A percentile compares a stretch with the other conserved stretches of the same genome.
Conservation (phyloP, 2,329 filamentous ascomycete genomes). For the Blastomyces silverae region DNA sequence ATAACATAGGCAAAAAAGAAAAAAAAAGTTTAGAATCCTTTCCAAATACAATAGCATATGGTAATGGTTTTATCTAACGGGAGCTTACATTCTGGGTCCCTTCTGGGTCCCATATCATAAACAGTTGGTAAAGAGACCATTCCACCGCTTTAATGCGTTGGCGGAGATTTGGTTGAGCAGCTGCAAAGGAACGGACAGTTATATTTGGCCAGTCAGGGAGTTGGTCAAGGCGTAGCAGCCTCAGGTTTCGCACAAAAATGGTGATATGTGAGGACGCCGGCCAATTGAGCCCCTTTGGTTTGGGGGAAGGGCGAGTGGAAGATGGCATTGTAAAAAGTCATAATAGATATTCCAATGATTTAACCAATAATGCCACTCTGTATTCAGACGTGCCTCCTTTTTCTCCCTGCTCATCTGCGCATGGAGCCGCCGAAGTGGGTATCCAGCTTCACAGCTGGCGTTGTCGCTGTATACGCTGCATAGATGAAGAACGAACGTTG, state of each 20-base stretch:
- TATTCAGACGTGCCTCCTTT: background rate
- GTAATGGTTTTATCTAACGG: background rate
- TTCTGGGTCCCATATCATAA: constrained; percentile 71
- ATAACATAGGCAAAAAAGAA: constrained; percentile 13
- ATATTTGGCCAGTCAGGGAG: constrained; percentile 75
- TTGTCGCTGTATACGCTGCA: background rate
- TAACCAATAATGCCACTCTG: constrained; percentile 1
- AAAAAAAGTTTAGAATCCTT: constrained; percentile 2
- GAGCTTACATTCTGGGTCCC: constrained; percentile 62
- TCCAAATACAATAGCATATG: background rate
- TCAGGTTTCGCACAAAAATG: constrained; percentile 75
- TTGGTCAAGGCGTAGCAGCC: constrained; percentile 71
- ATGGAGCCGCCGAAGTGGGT: background rate
- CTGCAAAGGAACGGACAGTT: constrained; percentile 61
- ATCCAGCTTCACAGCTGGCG: background rate
- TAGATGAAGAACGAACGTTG: no score
- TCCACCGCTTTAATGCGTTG: constrained; percentile 75
- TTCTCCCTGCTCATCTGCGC: background rate
- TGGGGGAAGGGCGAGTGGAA: constrained; percentile 25
- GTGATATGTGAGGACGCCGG: constrained; percentile 48
- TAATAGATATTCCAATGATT: constrained; percentile 10
- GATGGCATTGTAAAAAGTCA: constrained; percentile 28
- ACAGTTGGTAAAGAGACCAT: constrained; percentile 86
- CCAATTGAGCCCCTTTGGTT: constrained; percentile 32
- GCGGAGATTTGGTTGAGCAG: constrained; percentile 67